Evolutionary conservation across 805 yeast species (phyloP).

Genomic region (Saturnispora sanitii): DNA sequence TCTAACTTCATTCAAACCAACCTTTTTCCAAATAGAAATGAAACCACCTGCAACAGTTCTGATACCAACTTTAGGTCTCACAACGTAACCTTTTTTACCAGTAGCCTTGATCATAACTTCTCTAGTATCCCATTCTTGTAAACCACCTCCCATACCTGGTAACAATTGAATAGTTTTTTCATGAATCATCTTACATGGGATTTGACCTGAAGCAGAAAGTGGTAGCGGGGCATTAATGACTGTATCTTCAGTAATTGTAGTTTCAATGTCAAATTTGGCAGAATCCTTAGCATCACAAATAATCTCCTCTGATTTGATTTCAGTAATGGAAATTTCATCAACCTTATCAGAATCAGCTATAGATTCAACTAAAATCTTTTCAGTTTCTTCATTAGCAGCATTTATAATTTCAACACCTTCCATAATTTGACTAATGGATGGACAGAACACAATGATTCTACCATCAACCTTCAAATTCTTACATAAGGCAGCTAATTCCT

Average conservation of each 20-base stretch:
- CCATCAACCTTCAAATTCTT: constrained; percentile 31
- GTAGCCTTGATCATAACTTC: constrained; percentile 31
- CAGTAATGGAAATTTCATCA: too few relatives aligned
- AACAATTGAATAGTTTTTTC: constrained; percentile 33
- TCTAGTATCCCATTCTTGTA: constrained; percentile 43
- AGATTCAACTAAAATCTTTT: too few relatives aligned
- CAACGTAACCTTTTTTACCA: constrained; percentile 33
- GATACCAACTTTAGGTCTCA: constrained; percentile 41
- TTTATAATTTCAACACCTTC: constrained; percentile 29
- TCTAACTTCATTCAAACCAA: constrained; percentile 8
- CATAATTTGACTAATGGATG: constrained; percentile 39
- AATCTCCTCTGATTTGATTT: too few relatives aligned
- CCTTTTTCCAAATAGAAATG: constrained; percentile 33
- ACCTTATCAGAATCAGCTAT: too few relatives aligned
- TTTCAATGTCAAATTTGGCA: too few relatives aligned
- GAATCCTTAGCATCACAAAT: too few relatives aligned
- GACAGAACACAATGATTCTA: constrained; percentile 36
- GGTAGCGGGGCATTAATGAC: neutral
- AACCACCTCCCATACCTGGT: constrained; percentile 42
- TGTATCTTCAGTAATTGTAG: constrained; percentile 7
- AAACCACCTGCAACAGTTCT: constrained; percentile 44
- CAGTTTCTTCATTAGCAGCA: constrained; percentile 12
- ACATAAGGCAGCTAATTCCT: constrained; percentile 28
- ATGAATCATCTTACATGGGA: constrained; percentile 8
- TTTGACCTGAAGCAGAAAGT: constrained; percentile 1